Conservation (phyloP, 129 eudicot species). For the Arctium lappa region DNA sequence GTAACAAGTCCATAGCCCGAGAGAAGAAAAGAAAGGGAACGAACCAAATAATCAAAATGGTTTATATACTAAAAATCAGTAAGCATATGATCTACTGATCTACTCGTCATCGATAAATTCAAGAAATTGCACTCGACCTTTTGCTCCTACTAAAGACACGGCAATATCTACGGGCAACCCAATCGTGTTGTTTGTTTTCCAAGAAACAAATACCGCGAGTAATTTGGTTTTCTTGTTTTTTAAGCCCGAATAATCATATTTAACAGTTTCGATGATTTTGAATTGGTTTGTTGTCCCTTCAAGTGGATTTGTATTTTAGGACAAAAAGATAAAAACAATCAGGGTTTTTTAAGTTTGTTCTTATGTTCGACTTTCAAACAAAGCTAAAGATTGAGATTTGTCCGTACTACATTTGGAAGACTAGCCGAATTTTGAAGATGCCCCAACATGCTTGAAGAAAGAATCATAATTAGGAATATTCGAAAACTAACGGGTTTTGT, state of each 20-base stretch:
- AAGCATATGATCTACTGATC: neutral
- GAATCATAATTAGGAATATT: neutral
- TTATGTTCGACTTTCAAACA: constrained; percentile 15
- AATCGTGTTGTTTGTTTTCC: constrained; percentile 13
- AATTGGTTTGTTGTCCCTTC: constrained; percentile 9
- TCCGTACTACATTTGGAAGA: constrained; percentile 13
- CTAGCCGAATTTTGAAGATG: constrained; percentile 26
- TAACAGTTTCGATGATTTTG: constrained; percentile 24
- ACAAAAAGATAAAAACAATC: constrained; percentile 17
- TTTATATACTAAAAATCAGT: neutral
- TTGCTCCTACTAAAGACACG: neutral
- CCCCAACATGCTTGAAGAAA: neutral
- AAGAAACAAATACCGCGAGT: neutral
- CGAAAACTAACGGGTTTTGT: neutral
- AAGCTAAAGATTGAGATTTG: constrained; percentile 9
- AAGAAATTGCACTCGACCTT: neutral
- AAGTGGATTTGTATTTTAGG: neutral
- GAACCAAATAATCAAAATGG: neutral
- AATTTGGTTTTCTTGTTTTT: constrained; percentile 16
- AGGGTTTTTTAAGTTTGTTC: constrained; percentile 5
- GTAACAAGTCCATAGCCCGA: neutral
- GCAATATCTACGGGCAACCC: constrained; percentile 18
- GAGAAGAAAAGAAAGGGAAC: constrained; percentile 4
- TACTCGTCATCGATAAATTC: constrained; percentile 14
- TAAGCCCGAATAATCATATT: constrained; percentile 19